Evolutionary conservation across 345 rosid species (phyloP), one percentile per base, ranked within the genome.

Genomic region (Rhodomyrtus tomentosa): DNA sequence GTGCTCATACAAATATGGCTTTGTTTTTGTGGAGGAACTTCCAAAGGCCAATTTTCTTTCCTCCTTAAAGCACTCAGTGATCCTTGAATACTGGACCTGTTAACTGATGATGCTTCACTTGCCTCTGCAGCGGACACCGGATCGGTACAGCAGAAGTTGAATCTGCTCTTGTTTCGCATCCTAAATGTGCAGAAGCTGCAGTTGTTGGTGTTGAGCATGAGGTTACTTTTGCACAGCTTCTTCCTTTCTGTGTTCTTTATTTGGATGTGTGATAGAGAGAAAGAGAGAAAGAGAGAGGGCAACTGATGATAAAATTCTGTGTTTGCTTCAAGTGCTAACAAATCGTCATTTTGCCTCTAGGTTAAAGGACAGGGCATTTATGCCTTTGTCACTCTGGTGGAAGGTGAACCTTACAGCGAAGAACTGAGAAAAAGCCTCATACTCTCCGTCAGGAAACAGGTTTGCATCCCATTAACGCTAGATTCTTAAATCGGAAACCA

Each of bases 91-190:
- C 42, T 36, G 79, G 79, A 36, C 79, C 36, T 36, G 12, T 68
- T 68, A 36, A 36, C 45, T 68, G 79, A 68, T 68, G 45, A 68
- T 36, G 79, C 79, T 68, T 36, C 45, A 36, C 79, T 36, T 68
- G 45, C 87, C 81, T 89, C 50, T 88, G 88, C 89, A 96, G 99
- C 85, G 99, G 99, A 76, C 99, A 95, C 91, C 98, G 99, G 72
- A 97, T 97, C 27, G 99, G 99, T 86, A 97, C 99, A 74, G 99
- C 98, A 51, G 99, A 97, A 91, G 98, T 97, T 53, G 99, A 97
- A 91, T 97, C 99, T 90, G 99, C 99, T 86, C 92, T 97, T 82
- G 99, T 94, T 82, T 97, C 95, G 32, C 98, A 96, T 91, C 98
- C 98, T 32, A 94, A 94, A 38, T 97, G 99, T 87, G 95, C 98